Conservation (phyloP, 805 yeast species). For the Scheffersomyces coipomensis region DNA sequence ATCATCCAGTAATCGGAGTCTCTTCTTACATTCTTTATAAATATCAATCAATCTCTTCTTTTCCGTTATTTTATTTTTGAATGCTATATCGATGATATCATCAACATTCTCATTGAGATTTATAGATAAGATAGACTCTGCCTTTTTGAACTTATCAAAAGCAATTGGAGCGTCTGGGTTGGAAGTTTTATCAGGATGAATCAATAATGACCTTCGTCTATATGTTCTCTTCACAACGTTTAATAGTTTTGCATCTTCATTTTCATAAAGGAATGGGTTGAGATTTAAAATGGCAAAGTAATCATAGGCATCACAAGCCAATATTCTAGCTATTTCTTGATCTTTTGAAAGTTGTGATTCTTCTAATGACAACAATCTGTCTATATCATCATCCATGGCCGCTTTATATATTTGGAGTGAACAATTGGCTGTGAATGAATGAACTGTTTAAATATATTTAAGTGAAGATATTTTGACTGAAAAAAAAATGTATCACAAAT, state of each 20-base stretch:
- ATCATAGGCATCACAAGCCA: constrained; percentile 47
- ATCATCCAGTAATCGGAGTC: constrained; percentile 16
- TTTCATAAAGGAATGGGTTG: constrained; percentile 18
- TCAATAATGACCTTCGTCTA: constrained; percentile 58
- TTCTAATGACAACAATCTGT: constrained; percentile 15
- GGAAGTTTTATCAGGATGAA: constrained; percentile 67
- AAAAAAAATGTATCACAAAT: no score
- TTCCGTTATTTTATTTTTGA: constrained; percentile 5
- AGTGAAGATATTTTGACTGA: no score
- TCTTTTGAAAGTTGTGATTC: constrained; percentile 39
- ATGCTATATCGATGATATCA: constrained; percentile 1
- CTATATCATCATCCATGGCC: constrained; percentile 15
- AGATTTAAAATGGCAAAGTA: constrained; percentile 53
- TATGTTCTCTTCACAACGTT: constrained; percentile 42
- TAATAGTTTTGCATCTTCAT: constrained; percentile 19
- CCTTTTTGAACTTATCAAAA: constrained; percentile 57
- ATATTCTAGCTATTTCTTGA: constrained; percentile 55
- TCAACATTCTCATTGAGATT: constrained; percentile 10
- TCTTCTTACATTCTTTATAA: constrained; percentile 19
- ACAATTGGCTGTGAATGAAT: no score
- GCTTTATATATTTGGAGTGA: no score
- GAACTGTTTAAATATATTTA: no score
- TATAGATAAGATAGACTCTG: constrained; percentile 37
- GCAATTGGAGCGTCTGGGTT: constrained; percentile 62
- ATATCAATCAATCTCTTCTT: constrained; percentile 24